Percentiles rank a stretch among this genome's conserved stretches.
Conservation (phyloP, 78 protist genomes). For the Mastigamoeba balamuthi region DNA sequence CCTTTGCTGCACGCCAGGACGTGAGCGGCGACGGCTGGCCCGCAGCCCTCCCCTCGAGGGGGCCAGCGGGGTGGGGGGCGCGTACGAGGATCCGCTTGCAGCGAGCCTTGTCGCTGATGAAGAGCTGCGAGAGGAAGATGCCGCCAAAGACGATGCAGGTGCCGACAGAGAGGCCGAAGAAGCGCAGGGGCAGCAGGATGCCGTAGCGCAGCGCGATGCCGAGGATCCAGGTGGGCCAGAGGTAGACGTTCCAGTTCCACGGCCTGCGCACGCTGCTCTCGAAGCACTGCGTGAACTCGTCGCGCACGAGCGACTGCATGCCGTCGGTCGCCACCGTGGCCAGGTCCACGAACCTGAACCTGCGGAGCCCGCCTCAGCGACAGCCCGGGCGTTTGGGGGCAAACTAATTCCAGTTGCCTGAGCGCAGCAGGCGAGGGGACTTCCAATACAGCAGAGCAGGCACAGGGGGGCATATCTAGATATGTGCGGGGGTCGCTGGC, state of each 20-base stretch:
- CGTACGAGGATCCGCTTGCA: background rate
- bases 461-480: no score
- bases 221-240: constrained; percentile 55
- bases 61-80: background rate
- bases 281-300: constrained; percentile 59
- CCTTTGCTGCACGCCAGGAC: background rate
- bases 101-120: background rate
- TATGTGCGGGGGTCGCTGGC: no score
- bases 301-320: constrained; percentile 35
- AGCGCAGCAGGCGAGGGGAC: no score
- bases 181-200: constrained; percentile 45
- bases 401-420: no score
- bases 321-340: constrained; percentile 33
- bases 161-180: constrained; percentile 5
- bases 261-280: constrained; percentile 1
- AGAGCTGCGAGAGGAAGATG: background rate
- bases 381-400: no score
- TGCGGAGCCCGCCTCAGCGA: no score
- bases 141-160: background rate
- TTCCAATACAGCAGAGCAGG: no score
- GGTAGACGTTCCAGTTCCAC: constrained; percentile 70
- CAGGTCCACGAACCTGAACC: constrained; percentile 34
- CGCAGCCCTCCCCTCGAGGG: background rate
- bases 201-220: constrained; percentile 56
- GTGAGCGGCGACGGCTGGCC: background rate